Evolutionary conservation across 2,329 filamentous ascomycete genomes (phyloP), one percentile per base, ranked within the genome.

Genomic region (Penicillium polonicum): DNA sequence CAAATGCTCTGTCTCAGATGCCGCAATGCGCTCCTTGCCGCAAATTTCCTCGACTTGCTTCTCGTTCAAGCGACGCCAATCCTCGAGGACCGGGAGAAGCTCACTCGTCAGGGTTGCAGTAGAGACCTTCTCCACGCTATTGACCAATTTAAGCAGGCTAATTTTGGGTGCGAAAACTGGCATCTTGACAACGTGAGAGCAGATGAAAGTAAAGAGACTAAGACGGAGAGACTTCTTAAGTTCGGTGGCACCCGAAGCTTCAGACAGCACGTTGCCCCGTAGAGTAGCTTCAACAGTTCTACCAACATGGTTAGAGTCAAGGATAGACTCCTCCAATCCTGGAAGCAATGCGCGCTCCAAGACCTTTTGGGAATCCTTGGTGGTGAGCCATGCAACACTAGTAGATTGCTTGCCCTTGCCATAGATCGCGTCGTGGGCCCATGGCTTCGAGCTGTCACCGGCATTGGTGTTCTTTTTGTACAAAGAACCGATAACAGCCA

Each of bases 241-340:
- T 51, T 86, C 83, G 8, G 80, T 79, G 19, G 79, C 76, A 45
- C 76, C 76, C 21, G 74, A 70, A 19, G 72, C 68, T 23, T 72
- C 45, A 42, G 62, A 63, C 55, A 62, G 58, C 13, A 60, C 59
- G 27, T 68, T 63, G 52, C 84, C 83, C 64, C 87, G 85, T 12
- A 94, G 71, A 0, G 82, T 76, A 33, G 79, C 81, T 59, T 84
- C 81, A 5, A 96, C 72, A 2, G 87, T 82, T 21, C 84, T 83
- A 27, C 82, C 78, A 44, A 96, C 81, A 60, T 94, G 87, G 29
- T 83, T 84, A 4, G 85, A 78, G 69, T 97, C 92, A 64, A 97
- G 84, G 4, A 93, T 82, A 68, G 88, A 95, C 74, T 97, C 94
- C 74, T 97, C 92, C 10, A 96, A 76, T 2, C 83, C 84, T 0